Conservation (phyloP, 768 basidiomycete genomes). For the Boletus insuetus region DNA sequence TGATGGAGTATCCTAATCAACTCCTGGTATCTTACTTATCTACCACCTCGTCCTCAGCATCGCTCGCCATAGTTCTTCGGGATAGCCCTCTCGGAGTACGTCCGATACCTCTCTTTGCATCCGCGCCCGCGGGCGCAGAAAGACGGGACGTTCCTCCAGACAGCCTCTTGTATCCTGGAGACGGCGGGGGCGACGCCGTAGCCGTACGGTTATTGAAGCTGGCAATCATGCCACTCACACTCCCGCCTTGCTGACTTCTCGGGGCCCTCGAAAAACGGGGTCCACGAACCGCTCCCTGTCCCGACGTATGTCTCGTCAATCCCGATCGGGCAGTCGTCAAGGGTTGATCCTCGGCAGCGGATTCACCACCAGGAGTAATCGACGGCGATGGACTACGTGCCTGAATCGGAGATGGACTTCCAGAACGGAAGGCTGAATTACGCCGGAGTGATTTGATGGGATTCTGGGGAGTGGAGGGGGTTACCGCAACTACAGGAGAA, state of each 20-base stretch:
- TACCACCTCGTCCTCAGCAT: conserved; percentile 75
- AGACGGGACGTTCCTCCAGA: conserved; percentile 35
- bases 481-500: conserved; percentile 36
- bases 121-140: conserved; percentile 5
- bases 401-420: conserved; percentile 32
- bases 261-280: conserved; percentile 50
- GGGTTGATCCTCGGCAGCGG: conserved; percentile 31
- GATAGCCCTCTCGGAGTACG: conserved; percentile 50
- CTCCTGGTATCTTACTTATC: conserved; percentile 20
- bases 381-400: conserved; percentile 47
- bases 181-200: conserved; percentile 38
- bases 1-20: not conserved
- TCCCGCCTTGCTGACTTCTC: conserved; percentile 39
- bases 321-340: conserved; percentile 33
- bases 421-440: conserved; percentile 33
- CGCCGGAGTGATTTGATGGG: conserved; percentile 43
- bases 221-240: conserved; percentile 54
- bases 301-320: conserved; percentile 49
- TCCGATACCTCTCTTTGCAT: conserved; percentile 42
- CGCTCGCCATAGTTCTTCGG: conserved; percentile 78
- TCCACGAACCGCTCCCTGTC: conserved; percentile 42
- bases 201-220: conserved; percentile 50
- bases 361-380: conserved; percentile 23
- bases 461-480: conserved; percentile 51
- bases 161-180: conserved; percentile 43